Base-by-base conservation (phyloP, 2,329 filamentous ascomycete species). In the Coniella vitis region DNA sequence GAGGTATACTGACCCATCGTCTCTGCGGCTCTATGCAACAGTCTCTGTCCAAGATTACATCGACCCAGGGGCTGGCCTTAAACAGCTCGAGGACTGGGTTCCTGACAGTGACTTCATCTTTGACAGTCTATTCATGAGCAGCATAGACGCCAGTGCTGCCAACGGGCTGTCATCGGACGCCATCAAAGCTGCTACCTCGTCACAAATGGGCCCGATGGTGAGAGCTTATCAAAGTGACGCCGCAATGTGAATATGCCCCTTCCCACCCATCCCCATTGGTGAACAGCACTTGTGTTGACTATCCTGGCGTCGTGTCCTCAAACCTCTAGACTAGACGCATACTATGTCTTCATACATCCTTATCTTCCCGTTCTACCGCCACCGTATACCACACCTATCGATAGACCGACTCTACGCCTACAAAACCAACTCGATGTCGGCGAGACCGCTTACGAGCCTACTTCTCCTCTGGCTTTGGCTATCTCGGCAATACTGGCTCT, bases 321-420 rank as follows among this genome's bases (percentile, higher is more conserved):
- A 25, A 2, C 4, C 20, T 43, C 35, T 16, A 63, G 59, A 40
- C 60, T 75, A 17, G 69, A 73, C 49, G 73, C 71, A 4, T 76
- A 76, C 56, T 76, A 76, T 52, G 65, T 71, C 48, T 76, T 69
- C 65, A 71, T 76, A 48, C 73, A 76, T 51, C 67, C 71, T 1
- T 76, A 67, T 50, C 69, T 76, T 16, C 73, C 73, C 3, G 72
- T 76, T 32, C 57, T 76, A 2, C 73, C 73, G 12, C 63, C 73
- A 2, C 71, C 72, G 5, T 60, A 61, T 17, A 52, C 52, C 22
- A 52, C 58, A 22, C 60, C 67, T 12, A 53, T 61, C 29, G 68
- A 65, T 50, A 60, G 66, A 45, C 59, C 65, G 4, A 51, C 62
- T 1, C 56, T 64, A 4, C 55, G 67, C 5, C 55, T 65, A 12